Evolutionary conservation across 257 asterid species (phyloP), one percentile per base, ranked within the genome.

Genomic region (Cynanchum wilfordii): DNA sequence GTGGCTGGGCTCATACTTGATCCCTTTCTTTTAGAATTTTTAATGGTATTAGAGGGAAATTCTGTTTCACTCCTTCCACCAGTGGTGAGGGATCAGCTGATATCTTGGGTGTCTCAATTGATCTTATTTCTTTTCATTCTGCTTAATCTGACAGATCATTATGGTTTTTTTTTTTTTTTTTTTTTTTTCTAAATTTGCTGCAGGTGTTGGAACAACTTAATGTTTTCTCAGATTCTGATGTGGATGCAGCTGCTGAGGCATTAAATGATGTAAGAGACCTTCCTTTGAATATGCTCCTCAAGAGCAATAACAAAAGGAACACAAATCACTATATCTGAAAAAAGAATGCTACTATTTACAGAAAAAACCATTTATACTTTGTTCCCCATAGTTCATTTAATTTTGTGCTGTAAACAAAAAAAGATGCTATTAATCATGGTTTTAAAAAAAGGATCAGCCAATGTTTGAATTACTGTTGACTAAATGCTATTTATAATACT

Each of bases 161-260:
- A 22, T 76, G 68, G 24, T 47, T 10, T 78, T 76, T 6, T 17
- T 12, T 12, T 5, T 50, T 16, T 17, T 17, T 2, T 50, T 76
- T 20, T 15, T 49, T 13, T 1, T 50, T 16, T 6, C 3, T 0
- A 15, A 13, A 13, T 20, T 49, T 58, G 36, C 67, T 72, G 25
- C 90, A 95, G 99, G 99, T 95, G 83, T 80, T 95, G 62, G 74
- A 87, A 70, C 87, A 95, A 70, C 92, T 95, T 72, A 81, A 82
- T 63, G 97, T 95, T 70, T 95, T 95, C 84, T 76, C 95, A 0
- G 77, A 79, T 24, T 86, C 84, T 38, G 98, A 95, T 66, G 69
- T 92, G 80, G 97, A 92, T 78, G 74, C 96, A 73, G 99, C 97
- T 74, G 96, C 99, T 27, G 97, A 95, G 79, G 93, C 92, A 73